phyloP scores from a whole-genome alignment of 176 grass and related monocot genomes.

The Olyra latifolia region DNA sequence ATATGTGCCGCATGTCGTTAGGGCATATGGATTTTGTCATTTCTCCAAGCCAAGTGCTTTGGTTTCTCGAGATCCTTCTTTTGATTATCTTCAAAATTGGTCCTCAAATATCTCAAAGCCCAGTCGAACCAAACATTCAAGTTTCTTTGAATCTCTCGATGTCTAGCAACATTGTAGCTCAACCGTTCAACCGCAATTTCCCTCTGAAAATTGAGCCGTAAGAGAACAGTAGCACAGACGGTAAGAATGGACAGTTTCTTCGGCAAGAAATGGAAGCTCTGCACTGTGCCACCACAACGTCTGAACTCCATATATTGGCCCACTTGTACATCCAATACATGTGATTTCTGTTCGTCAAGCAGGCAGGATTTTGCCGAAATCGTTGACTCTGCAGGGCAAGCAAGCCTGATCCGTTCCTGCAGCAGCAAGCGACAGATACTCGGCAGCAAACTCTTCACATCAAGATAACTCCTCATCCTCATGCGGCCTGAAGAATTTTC shows the following conservation, averaged over 20 bases:
- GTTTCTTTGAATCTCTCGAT: no score
- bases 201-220: not conserved
- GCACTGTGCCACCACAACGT: not conserved
- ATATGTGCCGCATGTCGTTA: not conserved
- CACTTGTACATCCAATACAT: conserved; percentile 8
- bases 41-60: no score
- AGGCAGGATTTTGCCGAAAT: conserved; percentile 45
- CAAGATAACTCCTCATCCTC: conserved; percentile 10
- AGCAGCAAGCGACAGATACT: conserved; percentile 42
- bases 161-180: no score
- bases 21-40: no score
- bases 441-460: conserved; percentile 22
- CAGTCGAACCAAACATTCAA: no score
- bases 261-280: not conserved
- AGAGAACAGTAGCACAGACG: not conserved
- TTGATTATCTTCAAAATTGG: no score
- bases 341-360: conserved; percentile 38
- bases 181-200: no score
- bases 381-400: conserved; percentile 24
- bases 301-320: not conserved
- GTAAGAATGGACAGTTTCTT: not conserved
- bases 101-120: no score
- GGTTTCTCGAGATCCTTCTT: no score
- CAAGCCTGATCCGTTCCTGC: conserved; percentile 19
- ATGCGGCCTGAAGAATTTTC: not conserved